These are phyloP conservation scores for Sophora flavescens DNA, from an alignment of 306 rosid species.

Conservation along the genomic window DNA sequence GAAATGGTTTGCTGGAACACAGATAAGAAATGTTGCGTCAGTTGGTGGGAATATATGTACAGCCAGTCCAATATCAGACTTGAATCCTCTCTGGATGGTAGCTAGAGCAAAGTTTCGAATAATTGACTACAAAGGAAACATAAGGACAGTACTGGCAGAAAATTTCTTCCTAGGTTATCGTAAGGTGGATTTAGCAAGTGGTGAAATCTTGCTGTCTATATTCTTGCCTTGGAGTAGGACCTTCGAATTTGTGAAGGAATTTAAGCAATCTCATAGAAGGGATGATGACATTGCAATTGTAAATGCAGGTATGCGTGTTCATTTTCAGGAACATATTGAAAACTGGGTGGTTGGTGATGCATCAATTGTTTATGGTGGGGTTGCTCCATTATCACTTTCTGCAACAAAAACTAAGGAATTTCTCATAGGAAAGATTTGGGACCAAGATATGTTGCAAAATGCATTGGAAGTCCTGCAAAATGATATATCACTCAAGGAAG, in stretches of 20 bases:
- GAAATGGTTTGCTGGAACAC: conserved; percentile 98
- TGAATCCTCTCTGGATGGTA: conserved; percentile 99
- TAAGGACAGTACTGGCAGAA: conserved; percentile 74
- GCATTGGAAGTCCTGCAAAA: conserved; percentile 67
- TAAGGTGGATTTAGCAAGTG: conserved; percentile 77
- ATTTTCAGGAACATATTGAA: conserved; percentile 61
- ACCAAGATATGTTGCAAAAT: conserved; percentile 71
- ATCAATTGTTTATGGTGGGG: conserved; percentile 89
- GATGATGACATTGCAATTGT: conserved; percentile 98
- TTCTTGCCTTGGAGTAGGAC: conserved; percentile 90
- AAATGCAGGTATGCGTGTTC: conserved; percentile 91
- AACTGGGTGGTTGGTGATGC: conserved; percentile 80
- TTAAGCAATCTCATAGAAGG: conserved; percentile 95
- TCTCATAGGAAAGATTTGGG: conserved; percentile 84
- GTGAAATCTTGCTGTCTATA: conserved; percentile 84
- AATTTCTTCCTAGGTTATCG: conserved; percentile 88
- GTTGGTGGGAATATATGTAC: conserved; percentile 97
- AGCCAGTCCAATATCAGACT: conserved; percentile 98
- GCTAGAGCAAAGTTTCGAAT: conserved; percentile 74
- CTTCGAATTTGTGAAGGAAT: conserved; percentile 90
- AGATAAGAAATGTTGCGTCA: conserved; percentile 89
- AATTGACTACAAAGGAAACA: conserved; percentile 73
- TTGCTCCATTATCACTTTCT: conserved; percentile 80
- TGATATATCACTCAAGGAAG: conserved; percentile 69
- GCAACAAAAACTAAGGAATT: conserved; percentile 72